Evolutionary conservation across 2,329 filamentous ascomycete species (phyloP), one percentile per base, ranked within the genome.

Genomic region (Botryotinia calthae): DNA sequence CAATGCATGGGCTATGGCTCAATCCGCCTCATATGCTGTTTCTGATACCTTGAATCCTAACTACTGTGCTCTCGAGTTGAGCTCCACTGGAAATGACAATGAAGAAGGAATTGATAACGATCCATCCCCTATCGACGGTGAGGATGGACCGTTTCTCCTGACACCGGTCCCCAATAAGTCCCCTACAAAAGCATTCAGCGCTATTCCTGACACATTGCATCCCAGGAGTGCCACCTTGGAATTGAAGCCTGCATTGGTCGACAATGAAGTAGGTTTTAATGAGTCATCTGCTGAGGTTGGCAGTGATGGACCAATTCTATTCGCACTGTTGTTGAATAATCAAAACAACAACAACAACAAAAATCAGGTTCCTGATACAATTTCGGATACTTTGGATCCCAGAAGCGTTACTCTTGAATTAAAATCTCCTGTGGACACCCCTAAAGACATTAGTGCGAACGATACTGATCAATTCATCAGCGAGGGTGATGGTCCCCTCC

Each of bases 111-210:
- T 40, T 14, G 22, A 68, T 5, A 42, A 8, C 40, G 12, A 51
- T 7, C 3, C 22, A 40, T 22, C 48, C 8, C 8, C n/a, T 22
- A 3, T 22, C 10, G 31, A 34, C 31, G 31, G 25, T 8, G 31
- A 61, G 20, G 58, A 61, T 61, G 58, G 58, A 28, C 66, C 51
- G 28, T 14, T 69, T 9, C 22, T 68, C 12, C 40, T 69, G 6
- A 25, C 51, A 37, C 34, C 7, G 34, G 34, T 5, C 7, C 34
- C 34, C 34, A 37, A 37, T 5, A 42, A 42, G 40, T 1, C 12
- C 40, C 40, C 40, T 14, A 42, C 40, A 42, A 42, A 42, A 42
- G 40, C 40, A 42, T 42, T 42, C 54, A 4, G 31, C 34, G 9
- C 7, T 2, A 14, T 40, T 61, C 5, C 34, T 2, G 58, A 61